These are phyloP conservation scores for Cryphonectria carpinicola DNA, from an alignment of 2,329 filamentous ascomycete genomes.

Conservation along the genomic window DNA sequence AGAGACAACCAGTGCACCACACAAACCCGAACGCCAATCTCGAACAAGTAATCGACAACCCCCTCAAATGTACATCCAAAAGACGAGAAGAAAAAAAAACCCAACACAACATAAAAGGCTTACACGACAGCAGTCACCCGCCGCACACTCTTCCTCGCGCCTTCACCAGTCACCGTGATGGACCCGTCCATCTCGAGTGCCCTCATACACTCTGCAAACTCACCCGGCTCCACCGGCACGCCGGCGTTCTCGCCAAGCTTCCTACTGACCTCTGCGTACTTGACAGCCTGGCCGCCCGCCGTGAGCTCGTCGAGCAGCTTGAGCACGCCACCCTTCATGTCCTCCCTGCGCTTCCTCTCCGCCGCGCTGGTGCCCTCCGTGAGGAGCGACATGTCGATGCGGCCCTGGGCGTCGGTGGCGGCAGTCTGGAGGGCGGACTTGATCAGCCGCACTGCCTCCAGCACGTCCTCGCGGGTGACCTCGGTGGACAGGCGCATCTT, in stretches of 20 bases:
- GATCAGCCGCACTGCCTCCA: slow-evolving; percentile 90
- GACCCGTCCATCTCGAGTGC: slow-evolving; percentile 82
- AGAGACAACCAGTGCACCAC: neutral
- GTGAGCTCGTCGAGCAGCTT: slow-evolving; percentile 80
- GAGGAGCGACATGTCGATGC: slow-evolving; percentile 95
- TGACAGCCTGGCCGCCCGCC: slow-evolving; percentile 66
- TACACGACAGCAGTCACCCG: slow-evolving; percentile 64
- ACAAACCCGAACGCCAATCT: slow-evolving; percentile 5
- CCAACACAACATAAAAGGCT: slow-evolving; percentile 10
- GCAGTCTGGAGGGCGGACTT: slow-evolving; percentile 93
- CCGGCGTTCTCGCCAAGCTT: slow-evolving; percentile 72
- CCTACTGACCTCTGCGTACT: slow-evolving; percentile 78
- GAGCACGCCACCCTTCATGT: slow-evolving; percentile 81
- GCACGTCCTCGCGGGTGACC: slow-evolving; percentile 82
- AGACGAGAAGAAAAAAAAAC: neutral
- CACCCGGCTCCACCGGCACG: slow-evolving; percentile 72
- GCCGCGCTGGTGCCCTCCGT: slow-evolving; percentile 91
- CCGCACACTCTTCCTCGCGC: slow-evolving; percentile 78
- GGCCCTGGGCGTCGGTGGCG: slow-evolving; percentile 88
- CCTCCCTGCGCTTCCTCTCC: slow-evolving; percentile 81
- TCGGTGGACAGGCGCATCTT: slow-evolving; percentile 86
- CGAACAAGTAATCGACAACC: neutral
- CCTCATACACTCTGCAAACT: slow-evolving; percentile 83
- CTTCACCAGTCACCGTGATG: slow-evolving; percentile 82
- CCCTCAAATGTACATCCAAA: neutral